Conservation (phyloP, 2,329 filamentous ascomycete species). For the Trichocomaceae sp. region DNA sequence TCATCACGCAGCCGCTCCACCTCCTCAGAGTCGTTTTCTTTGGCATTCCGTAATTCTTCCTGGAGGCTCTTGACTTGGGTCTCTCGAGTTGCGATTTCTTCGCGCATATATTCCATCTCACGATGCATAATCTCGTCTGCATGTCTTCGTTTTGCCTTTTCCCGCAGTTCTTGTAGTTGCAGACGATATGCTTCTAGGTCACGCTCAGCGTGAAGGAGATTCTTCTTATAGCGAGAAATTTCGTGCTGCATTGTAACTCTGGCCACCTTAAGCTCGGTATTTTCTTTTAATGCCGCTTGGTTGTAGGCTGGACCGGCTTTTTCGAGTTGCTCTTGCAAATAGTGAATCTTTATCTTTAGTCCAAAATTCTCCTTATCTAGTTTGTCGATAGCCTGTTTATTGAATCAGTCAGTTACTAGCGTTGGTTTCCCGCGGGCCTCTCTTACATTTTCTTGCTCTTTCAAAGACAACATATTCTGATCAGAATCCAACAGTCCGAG, state of each 20-base stretch:
- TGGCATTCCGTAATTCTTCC: conserved; percentile 53
- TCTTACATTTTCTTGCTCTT: conserved; percentile 83
- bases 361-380: conserved; percentile 99
- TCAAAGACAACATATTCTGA: conserved; percentile 74
- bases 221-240: conserved; percentile 78
- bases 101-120: conserved; percentile 48
- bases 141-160: conserved; percentile 70
- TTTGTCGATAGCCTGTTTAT: conserved; percentile 65
- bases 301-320: conserved; percentile 87
- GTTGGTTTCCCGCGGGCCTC: neutral
- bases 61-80: conserved; percentile 32
- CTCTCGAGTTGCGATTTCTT: conserved; percentile 46
- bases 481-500: conserved; percentile 68
- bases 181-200: conserved; percentile 78
- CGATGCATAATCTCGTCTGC: conserved; percentile 63
- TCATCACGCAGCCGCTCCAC: conserved; percentile 64
- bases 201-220: conserved; percentile 71
- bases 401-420: neutral
- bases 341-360: conserved; percentile 94
- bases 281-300: conserved; percentile 82
- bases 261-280: conserved; percentile 91
- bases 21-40: conserved; percentile 50
- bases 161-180: conserved; percentile 75
- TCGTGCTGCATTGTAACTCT: conserved; percentile 85
- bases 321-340: conserved; percentile 80